Conservation (phyloP, 352 stramenopile genomes). For the Aphanomyces cochlioides region DNA sequence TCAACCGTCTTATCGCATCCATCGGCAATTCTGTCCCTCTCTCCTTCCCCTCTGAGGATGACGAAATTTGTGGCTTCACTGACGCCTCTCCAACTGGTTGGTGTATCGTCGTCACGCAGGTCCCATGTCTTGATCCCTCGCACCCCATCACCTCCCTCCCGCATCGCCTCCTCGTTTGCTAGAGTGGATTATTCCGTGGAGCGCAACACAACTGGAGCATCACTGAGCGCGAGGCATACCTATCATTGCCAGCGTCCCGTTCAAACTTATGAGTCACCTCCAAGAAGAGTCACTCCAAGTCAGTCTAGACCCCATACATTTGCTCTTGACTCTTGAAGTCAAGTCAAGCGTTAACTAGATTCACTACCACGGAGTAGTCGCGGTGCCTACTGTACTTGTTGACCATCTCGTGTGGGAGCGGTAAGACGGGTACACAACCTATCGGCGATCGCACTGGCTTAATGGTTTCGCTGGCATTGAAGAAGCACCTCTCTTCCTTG, state of each 20-base stretch:
- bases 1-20: background rate
- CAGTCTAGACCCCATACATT: no score
- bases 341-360: no score
- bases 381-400: no score
- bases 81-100: slow-evolving; percentile 26
- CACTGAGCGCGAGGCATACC: slow-evolving; percentile 28
- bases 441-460: no score
- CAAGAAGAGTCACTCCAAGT: no score
- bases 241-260: slow-evolving; percentile 3
- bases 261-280: no score
- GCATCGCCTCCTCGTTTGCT: slow-evolving; percentile 11
- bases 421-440: no score
- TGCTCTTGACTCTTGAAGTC: no score
- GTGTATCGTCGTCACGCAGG: slow-evolving; percentile 25
- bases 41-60: slow-evolving; percentile 6
- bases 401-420: no score
- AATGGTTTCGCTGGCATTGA: no score
- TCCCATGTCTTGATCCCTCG: background rate
- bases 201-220: slow-evolving; percentile 21
- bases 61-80: slow-evolving; percentile 11
- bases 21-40: background rate
- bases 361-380: no score
- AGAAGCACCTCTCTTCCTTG: no score
- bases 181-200: slow-evolving; percentile 22
- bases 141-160: background rate